A percentile compares a stretch with the other conserved stretches of the same genome.
phyloP scores from a whole-genome alignment of 768 basidiomycete species.

The Amanita pallidorosea region DNA sequence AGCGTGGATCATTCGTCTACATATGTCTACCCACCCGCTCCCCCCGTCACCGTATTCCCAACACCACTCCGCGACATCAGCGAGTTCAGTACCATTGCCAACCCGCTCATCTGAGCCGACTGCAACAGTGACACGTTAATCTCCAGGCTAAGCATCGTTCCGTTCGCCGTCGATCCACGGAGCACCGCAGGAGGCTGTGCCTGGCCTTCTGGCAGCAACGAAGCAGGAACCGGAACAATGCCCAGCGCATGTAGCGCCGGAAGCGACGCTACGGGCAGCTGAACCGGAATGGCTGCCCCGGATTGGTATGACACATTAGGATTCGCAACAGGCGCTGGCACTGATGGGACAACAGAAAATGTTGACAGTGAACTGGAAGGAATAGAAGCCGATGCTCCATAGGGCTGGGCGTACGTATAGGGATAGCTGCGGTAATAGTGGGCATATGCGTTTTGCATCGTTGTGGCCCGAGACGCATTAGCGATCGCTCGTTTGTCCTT shows the following conservation, averaged over 20 bases:
- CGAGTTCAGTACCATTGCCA: slow-evolving; percentile 63
- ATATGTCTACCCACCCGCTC: not conserved
- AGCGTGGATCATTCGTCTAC: not conserved
- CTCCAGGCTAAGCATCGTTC: slow-evolving; percentile 63
- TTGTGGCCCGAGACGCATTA: slow-evolving; percentile 29
- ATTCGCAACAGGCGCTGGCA: slow-evolving; percentile 19
- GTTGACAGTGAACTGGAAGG: slow-evolving; percentile 21
- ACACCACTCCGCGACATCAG: slow-evolving; percentile 40
- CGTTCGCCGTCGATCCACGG: slow-evolving; percentile 60
- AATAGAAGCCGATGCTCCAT: slow-evolving; percentile 20
- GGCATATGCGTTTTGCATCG: slow-evolving; percentile 21
- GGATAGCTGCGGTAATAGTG: slow-evolving; percentile 59
- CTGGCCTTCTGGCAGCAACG: slow-evolving; percentile 42
- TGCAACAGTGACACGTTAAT: slow-evolving; percentile 70
- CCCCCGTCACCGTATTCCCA: not conserved
- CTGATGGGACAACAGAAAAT: slow-evolving; percentile 17
- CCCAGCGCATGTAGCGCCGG: slow-evolving; percentile 61
- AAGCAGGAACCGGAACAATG: slow-evolving; percentile 57
- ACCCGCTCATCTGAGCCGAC: slow-evolving; percentile 64
- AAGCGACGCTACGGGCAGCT: slow-evolving; percentile 57
- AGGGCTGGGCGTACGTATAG: slow-evolving; percentile 55
- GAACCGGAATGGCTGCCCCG: slow-evolving; percentile 47
- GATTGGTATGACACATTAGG: slow-evolving; percentile 25
- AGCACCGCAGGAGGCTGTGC: slow-evolving; percentile 70
- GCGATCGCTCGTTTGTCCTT: slow-evolving; percentile 51